Evolutionary conservation across 768 basidiomycete genomes (phyloP).

Genomic region (Epithele typhae): DNA sequence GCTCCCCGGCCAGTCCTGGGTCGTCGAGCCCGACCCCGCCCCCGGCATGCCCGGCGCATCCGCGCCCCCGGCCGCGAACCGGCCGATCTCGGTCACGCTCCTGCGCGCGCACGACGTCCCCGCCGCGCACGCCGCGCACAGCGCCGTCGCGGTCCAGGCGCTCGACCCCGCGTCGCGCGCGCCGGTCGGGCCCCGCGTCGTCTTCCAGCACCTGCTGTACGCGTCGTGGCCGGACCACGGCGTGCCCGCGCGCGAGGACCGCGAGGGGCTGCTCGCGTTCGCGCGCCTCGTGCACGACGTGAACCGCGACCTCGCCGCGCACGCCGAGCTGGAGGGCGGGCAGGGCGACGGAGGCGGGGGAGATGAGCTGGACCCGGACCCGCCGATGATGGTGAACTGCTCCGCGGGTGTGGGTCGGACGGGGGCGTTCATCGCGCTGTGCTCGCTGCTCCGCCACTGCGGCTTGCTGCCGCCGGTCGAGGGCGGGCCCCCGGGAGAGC

Average conservation of each 20-base stretch:
- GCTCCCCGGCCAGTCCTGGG: slow-evolving; percentile 44
- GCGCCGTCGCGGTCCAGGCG: slow-evolving; percentile 52
- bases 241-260: slow-evolving; percentile 61
- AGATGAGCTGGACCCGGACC: slow-evolving; percentile 45
- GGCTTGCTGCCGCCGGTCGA: slow-evolving; percentile 37
- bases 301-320: slow-evolving; percentile 45
- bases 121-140: slow-evolving; percentile 58
- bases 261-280: slow-evolving; percentile 57
- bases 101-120: slow-evolving; percentile 39
- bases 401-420: slow-evolving; percentile 88
- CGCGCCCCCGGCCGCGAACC: too few relatives aligned
- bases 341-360: too few relatives aligned
- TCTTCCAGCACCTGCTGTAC: slow-evolving; percentile 71
- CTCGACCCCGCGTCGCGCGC: slow-evolving; percentile 20
- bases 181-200: slow-evolving; percentile 31
- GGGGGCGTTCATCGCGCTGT: slow-evolving; percentile 78
- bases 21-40: slow-evolving; percentile 47
- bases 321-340: too few relatives aligned
- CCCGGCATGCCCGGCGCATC: slow-evolving; percentile 30
- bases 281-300: slow-evolving; percentile 56
- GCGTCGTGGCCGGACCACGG: slow-evolving; percentile 83
- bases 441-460: slow-evolving; percentile 67
- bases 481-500: slow-evolving; percentile 16
- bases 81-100: slow-evolving; percentile 59
- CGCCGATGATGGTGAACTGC: slow-evolving; percentile 80